These are phyloP conservation scores for Ceratobasidium sp. DNA, from an alignment of 1,284 basidiomycete species.

Conservation along the genomic window DNA sequence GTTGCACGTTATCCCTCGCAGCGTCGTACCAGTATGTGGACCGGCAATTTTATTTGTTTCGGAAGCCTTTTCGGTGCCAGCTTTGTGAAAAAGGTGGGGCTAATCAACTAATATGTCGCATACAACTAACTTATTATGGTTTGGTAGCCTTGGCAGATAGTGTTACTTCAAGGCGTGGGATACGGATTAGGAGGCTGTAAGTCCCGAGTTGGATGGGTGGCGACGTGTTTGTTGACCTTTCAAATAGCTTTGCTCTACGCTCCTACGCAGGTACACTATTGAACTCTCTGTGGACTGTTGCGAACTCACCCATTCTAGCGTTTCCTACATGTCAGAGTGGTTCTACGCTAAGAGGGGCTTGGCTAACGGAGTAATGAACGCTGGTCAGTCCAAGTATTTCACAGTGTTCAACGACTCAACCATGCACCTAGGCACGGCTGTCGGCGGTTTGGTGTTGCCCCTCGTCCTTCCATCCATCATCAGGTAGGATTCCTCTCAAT, in stretches of 20 bases:
- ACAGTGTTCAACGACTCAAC: not conserved
- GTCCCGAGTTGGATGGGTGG: conserved; percentile 20
- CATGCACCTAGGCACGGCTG: conserved; percentile 48
- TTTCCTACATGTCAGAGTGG: conserved; percentile 56
- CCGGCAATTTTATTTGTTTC: conserved; percentile 49
- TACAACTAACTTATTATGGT: conserved; percentile 15
- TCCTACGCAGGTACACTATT: conserved; percentile 44
- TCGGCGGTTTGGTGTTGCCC: conserved; percentile 53
- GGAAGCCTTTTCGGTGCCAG: conserved; percentile 51
- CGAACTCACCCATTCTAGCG: conserved; percentile 29
- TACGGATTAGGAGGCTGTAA: conserved; percentile 53
- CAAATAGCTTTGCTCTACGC: conserved; percentile 51
- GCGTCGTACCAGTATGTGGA: conserved; percentile 49
- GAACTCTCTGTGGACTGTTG: not conserved
- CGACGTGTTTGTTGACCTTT: conserved; percentile 3
- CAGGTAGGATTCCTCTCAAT: not conserved
- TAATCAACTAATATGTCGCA: conserved; percentile 3
- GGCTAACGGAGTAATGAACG: conserved; percentile 55
- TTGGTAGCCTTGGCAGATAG: conserved; percentile 49
- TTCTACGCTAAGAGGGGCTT: conserved; percentile 53
- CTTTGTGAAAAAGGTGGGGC: conserved; percentile 49
- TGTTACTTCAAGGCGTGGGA: conserved; percentile 53
- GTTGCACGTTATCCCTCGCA: conserved; percentile 50
- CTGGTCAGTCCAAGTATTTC: conserved; percentile 48
- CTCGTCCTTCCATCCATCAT: conserved; percentile 46